phyloP scores from a whole-genome alignment of 768 basidiomycete species.

The Phylloporus scabripes region DNA sequence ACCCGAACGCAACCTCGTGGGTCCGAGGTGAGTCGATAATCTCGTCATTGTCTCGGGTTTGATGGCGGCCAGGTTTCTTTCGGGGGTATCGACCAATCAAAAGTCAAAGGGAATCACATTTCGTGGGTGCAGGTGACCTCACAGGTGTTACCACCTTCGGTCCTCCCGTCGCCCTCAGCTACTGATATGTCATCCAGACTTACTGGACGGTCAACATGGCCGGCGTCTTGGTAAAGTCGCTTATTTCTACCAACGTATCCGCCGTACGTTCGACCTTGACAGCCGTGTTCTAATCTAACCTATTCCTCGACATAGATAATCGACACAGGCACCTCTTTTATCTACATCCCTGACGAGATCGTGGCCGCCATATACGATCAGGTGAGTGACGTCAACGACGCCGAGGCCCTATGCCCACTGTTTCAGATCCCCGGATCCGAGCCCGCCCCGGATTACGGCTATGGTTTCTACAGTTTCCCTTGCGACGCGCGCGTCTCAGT shows the following conservation, averaged over 20 bases:
- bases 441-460: conserved; percentile 38
- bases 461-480: conserved; percentile 51
- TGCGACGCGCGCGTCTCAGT: conserved; percentile 37
- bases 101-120: conserved; percentile 22
- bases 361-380: conserved; percentile 42
- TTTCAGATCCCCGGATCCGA: conserved; percentile 46
- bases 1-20: conserved; percentile 37
- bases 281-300: background rate
- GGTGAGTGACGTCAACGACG: conserved; percentile 22
- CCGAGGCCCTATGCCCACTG: background rate
- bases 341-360: conserved; percentile 47
- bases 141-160: conserved; percentile 23
- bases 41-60: background rate
- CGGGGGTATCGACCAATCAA: conserved; percentile 34
- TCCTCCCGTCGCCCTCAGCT: background rate
- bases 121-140: conserved; percentile 35
- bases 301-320: conserved; percentile 40
- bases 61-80: conserved; percentile 10
- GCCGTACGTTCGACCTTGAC: conserved; percentile 16
- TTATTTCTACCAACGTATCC: background rate
- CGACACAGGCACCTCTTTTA: conserved; percentile 63
- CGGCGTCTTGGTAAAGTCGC: conserved; percentile 35
- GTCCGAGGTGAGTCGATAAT: conserved; percentile 38
- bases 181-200: conserved; percentile 34
- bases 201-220: conserved; percentile 57